Base-by-base conservation (phyloP, 1,284 basidiomycete genomes). In the Irpex lacteus region DNA sequence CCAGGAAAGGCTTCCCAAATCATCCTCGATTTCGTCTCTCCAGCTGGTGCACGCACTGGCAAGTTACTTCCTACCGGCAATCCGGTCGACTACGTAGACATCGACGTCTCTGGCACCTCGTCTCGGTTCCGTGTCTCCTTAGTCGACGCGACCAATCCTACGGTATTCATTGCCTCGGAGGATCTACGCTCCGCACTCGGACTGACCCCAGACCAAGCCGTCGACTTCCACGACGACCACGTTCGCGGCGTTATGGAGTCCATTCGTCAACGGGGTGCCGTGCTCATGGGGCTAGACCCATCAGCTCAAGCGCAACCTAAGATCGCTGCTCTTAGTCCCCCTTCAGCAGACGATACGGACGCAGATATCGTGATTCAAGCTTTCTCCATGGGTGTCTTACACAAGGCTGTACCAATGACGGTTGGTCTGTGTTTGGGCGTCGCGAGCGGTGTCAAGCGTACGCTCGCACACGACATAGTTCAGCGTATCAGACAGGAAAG, bases 321-420 rank as follows among this genome's bases (percentile, higher is more conserved):
- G 71, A 86, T 92, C 67, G 86, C 87, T 5, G 75, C 90, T 36
- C 77, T 91, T 56, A 77, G 77, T 65, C 64, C 75, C 4, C 81
- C 83, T 4, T 62, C 70, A 4, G 54, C 65, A 9, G 68, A 71
- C 2, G 74, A 77, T 19, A 57, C 61, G 5, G 70, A 67, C 11
- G 78, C 80, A 5, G 84, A 90, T 68, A 78, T 92, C 56, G 77
- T 79, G n/a, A 78, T 88, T 8, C 82, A 87, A 61, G 85, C 90
- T 1, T 80, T 87, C 38, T 90, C 88, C 0, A 91, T 91, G 86
- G 89, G 89, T 1, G 84, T 87, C 1, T 78, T 87, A 4, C 90
- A 92, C 73, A 87, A 86, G 68, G 87, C 89, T 0, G 82, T 92
- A 0, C 90, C 89, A 0, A 89, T 91, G 85, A 92, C 90, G 0